phyloP scores from a whole-genome alignment of 2,329 filamentous ascomycete genomes.

The Arachnomyces sp. region DNA sequence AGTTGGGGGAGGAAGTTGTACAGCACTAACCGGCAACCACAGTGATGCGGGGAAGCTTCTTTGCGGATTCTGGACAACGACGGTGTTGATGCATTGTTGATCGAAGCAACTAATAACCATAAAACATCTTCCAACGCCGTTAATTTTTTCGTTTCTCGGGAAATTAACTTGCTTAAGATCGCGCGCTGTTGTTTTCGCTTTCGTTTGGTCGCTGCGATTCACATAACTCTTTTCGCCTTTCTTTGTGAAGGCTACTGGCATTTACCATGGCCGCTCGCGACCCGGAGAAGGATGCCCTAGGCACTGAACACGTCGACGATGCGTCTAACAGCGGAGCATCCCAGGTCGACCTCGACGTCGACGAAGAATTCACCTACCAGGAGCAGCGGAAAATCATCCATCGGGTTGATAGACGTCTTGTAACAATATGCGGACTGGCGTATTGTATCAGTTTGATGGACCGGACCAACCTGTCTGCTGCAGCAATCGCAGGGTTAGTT shows the following conservation, averaged over 20 bases:
- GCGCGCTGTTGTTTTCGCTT: too few relatives aligned
- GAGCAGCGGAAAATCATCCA: conserved; percentile 61
- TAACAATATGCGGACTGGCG: conserved; percentile 53
- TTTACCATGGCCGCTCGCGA: not conserved
- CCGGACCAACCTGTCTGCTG: conserved; percentile 64
- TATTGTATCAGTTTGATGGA: conserved; percentile 72
- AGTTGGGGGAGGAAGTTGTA: too few relatives aligned
- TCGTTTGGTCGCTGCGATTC: too few relatives aligned
- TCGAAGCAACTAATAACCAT: too few relatives aligned
- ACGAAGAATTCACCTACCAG: conserved; percentile 41
- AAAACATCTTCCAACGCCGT: too few relatives aligned
- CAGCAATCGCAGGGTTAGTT: conserved; percentile 53
- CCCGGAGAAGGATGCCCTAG: not conserved
- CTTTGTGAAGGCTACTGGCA: not conserved
- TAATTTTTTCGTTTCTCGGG: too few relatives aligned
- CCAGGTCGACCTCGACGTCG: conserved; percentile 2
- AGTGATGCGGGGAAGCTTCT: too few relatives aligned
- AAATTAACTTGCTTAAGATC: too few relatives aligned
- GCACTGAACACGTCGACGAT: conserved; percentile 6
- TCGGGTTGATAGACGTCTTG: conserved; percentile 57
- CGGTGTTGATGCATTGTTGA: too few relatives aligned
- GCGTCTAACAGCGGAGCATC: not conserved
- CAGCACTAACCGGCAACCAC: too few relatives aligned
- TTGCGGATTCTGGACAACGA: too few relatives aligned
- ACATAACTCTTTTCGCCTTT: conserved; percentile 2